Evolutionary conservation across 2,329 filamentous ascomycete genomes (phyloP), one percentile per base, ranked within the genome.

Genomic region (Cytospora chrysosperma): DNA sequence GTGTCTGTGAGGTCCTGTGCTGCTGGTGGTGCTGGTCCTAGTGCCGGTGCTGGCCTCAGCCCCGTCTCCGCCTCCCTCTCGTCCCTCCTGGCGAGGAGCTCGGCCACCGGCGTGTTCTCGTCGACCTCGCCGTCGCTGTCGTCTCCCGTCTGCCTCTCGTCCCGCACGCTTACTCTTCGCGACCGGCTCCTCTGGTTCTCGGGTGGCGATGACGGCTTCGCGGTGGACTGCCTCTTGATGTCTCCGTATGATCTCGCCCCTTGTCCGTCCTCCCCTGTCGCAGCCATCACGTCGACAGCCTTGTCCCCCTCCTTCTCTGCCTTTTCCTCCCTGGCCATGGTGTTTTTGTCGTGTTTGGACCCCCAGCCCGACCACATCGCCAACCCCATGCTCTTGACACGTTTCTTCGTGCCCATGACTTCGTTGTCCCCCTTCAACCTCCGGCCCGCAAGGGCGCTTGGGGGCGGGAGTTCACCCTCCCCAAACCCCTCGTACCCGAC

Each of bases 351-450:
- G 72, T 97, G 92, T 73, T 91, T 96, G 53, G 89, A 93, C 17
- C 92, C 93, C 90, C 93, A 96, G 1, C 89, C 81, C 56, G 88
- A 90, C 94, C 94, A 98, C 68, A 97, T 78, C 2, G 88, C 86
- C 74, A 97, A 80, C 9, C 90, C 91, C 76, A 89, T 85, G 68
- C 90, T 93, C 80, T 85, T 88, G 68, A 57, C 61, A 21, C 66
- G 69, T 34, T 77, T 82, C 75, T 81, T 87, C 72, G 83, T 82
- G 69, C 80, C 81, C 66, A 82, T 81, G n/a, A 80, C 74, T 68
- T 78, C 69, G 57, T 78, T 77, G 65, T 80, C 72, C 55, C 79
- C 75, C 40, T 78, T 77, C 67, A 81, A 82, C 64, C 88, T 82
- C 63, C 92, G 81, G 0, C 91, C 90, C 1, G 90, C 93, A 12